phyloP scores from a whole-genome alignment of 371 early-diverging fungal species.

The Conidiobolus incongruus region DNA sequence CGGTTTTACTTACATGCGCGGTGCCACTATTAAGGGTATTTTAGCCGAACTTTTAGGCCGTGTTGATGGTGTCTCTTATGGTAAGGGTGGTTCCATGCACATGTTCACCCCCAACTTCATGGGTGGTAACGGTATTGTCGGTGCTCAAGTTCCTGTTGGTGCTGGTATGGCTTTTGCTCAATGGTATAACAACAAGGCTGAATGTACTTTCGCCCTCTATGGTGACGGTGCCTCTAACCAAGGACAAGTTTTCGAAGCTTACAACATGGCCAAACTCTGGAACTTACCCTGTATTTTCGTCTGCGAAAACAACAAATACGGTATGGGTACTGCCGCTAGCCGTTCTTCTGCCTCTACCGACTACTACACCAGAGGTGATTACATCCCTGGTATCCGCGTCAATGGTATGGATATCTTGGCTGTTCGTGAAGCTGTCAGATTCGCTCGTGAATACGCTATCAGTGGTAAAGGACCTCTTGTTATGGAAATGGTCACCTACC shows the following conservation, averaged over 20 bases:
- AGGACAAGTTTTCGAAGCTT: slow-evolving; percentile 98
- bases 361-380: slow-evolving; percentile 92
- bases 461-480: slow-evolving; percentile 86
- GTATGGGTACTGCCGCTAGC: slow-evolving; percentile 93
- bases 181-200: slow-evolving; percentile 61
- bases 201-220: slow-evolving; percentile 79
- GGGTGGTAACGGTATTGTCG: slow-evolving; percentile 99
- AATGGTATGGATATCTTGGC: slow-evolving; percentile 94
- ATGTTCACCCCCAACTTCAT: slow-evolving; percentile 93
- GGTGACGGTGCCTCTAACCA: slow-evolving; percentile 99
- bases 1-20: slow-evolving; percentile 89
- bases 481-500: slow-evolving; percentile 93
- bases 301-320: slow-evolving; percentile 98
- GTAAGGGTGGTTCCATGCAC: slow-evolving; percentile 99
- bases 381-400: slow-evolving; percentile 86
- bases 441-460: slow-evolving; percentile 67
- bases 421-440: slow-evolving; percentile 62
- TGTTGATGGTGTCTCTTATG: slow-evolving; percentile 73
- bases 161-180: slow-evolving; percentile 93
- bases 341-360: slow-evolving; percentile 83
- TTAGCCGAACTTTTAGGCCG: slow-evolving; percentile 81
- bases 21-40: slow-evolving; percentile 46
- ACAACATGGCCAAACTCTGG: slow-evolving; percentile 99
- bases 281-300: slow-evolving; percentile 90
- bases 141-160: slow-evolving; percentile 97